These are phyloP conservation scores for Phytophthora citrophthora DNA, from an alignment of 352 stramenopile species.

Conservation along the genomic window DNA sequence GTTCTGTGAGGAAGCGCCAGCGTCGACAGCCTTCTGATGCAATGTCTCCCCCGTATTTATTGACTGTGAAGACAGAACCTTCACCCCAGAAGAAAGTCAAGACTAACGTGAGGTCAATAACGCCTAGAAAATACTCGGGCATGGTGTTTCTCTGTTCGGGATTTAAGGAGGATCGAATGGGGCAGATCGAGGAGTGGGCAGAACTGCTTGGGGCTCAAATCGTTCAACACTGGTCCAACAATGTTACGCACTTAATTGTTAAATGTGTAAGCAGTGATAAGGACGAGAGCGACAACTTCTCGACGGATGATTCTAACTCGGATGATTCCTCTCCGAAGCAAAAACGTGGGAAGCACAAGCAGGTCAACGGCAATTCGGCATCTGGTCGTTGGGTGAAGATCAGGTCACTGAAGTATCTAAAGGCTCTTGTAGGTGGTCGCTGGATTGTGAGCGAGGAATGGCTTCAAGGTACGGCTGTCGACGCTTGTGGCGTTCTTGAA, in stretches of 20 bases:
- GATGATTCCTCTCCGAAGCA: conserved; percentile 12
- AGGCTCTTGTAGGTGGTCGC: conserved; percentile 73
- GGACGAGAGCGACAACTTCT: conserved; percentile 27
- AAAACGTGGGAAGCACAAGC: conserved; percentile 46
- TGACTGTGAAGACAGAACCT: conserved; percentile 9
- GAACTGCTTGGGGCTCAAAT: conserved; percentile 51
- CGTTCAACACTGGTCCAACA: conserved; percentile 53
- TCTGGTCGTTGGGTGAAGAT: conserved; percentile 81
- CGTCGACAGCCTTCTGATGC: conserved; percentile 22
- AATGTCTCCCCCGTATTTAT: conserved; percentile 20
- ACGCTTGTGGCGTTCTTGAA: background rate
- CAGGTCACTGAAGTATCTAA: conserved; percentile 88
- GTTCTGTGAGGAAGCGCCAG: conserved; percentile 37
- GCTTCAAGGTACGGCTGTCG: conserved; percentile 56
- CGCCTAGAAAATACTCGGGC: conserved; percentile 26
- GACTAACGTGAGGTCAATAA: conserved; percentile 21
- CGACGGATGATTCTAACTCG: conserved; percentile 29
- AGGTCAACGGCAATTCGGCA: conserved; percentile 52
- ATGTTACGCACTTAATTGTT: conserved; percentile 85
- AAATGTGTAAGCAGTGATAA: conserved; percentile 70
- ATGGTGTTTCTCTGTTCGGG: conserved; percentile 72
- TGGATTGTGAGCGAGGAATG: conserved; percentile 89
- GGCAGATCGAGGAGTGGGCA: conserved; percentile 55
- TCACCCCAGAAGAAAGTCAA: conserved; percentile 20
- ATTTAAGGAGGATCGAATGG: conserved; percentile 49